Conservation (phyloP, 371 early-diverging fungal genomes). For the Phascolomyces articulosus region DNA sequence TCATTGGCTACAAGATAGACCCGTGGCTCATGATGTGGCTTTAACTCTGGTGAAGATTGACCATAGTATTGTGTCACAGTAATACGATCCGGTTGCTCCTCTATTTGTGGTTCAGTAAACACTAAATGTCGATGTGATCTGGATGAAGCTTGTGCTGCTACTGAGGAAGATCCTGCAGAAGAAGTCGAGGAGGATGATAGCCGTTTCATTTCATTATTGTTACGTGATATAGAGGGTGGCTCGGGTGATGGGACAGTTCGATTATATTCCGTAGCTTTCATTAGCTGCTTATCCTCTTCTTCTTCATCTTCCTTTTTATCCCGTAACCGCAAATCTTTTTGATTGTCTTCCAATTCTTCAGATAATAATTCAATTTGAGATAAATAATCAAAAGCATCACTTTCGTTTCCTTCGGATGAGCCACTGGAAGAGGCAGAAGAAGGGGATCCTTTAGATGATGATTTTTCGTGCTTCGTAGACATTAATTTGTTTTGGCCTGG, state of each 20-base stretch:
- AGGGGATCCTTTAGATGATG: not conserved
- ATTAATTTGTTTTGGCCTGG: conserved; percentile 6
- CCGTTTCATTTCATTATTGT: not conserved
- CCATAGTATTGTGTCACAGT: conserved; percentile 31
- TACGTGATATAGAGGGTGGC: not conserved
- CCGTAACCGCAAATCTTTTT: conserved; percentile 3
- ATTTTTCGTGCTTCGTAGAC: not conserved
- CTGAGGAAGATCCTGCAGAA: no score
- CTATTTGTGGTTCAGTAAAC: conserved; percentile 22
- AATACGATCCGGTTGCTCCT: conserved; percentile 23
- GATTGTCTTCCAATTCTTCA: conserved; percentile 14
- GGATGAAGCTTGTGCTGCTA: no score
- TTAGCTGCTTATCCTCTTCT: conserved; percentile 5
- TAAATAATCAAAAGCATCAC: no score
- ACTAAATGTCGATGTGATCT: conserved; percentile 13
- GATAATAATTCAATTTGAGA: conserved; percentile 11
- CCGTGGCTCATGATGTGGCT: conserved; percentile 12
- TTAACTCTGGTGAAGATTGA: conserved; percentile 7
- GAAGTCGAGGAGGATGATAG: not conserved
- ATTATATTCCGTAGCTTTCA: conserved; percentile 39
- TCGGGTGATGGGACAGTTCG: conserved; percentile 27
- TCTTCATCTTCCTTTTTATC: conserved; percentile 11
- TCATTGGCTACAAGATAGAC: conserved; percentile 46
- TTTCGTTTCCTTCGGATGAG: no score
- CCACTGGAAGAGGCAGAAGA: no score